Evolutionary conservation across 2,329 filamentous ascomycete species (phyloP).

Genomic region (Cercospora sp.): DNA sequence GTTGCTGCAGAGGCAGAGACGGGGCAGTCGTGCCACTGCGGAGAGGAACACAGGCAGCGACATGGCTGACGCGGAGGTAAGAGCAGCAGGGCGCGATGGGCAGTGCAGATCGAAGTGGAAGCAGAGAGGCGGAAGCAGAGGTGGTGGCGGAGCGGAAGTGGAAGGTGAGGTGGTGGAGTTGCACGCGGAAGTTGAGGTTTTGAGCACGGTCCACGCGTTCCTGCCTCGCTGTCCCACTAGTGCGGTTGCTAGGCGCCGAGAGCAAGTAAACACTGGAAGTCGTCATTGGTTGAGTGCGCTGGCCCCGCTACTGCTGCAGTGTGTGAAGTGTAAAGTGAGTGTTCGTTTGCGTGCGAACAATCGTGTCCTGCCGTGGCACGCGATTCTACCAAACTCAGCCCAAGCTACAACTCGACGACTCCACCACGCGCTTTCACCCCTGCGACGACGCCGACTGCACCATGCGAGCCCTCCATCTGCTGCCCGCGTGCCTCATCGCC

Average conservation of each 20-base stretch:
- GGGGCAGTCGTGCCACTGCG: neutral
- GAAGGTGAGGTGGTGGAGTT: neutral
- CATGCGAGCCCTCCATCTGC: conserved; percentile 26
- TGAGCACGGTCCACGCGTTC: neutral
- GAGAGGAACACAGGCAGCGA: neutral
- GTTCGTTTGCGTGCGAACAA: neutral
- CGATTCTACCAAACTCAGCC: neutral
- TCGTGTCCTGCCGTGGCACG: neutral
- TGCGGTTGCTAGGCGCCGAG: conserved; percentile 6
- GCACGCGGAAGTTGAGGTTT: neutral
- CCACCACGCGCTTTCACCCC: neutral
- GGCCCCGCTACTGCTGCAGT: neutral
- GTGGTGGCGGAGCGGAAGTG: neutral
- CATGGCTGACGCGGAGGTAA: neutral
- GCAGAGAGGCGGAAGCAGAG: neutral
- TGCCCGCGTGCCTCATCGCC: conserved; percentile 21
- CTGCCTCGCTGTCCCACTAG: neutral
- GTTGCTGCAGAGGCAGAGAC: neutral
- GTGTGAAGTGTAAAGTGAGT: neutral
- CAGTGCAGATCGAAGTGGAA: neutral
- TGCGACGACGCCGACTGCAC: conserved; percentile 4
- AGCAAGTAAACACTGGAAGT: neutral
- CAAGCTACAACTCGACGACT: neutral
- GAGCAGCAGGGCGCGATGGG: neutral
- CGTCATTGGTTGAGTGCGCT: conserved; percentile 6